Percentiles rank a stretch among this genome's conserved stretches.
Evolutionary conservation across 75 land plant genomes (phyloP).

Genomic region (Gnetum montanum): DNA sequence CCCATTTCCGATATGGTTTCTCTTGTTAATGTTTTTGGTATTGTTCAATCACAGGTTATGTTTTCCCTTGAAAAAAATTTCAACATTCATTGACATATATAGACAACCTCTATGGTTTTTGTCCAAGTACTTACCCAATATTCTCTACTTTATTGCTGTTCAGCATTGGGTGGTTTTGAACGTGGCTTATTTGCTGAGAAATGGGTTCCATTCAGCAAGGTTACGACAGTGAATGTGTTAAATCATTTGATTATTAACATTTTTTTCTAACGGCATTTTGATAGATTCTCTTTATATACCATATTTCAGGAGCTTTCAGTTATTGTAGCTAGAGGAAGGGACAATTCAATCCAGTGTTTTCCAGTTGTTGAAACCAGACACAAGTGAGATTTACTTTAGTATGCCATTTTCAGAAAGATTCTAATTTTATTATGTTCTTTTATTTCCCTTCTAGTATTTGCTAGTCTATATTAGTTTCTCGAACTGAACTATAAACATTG

Average conservation of each 20-base stretch:
- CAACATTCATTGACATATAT: too few relatives aligned
- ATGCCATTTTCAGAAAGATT: background rate
- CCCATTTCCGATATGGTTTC: too few relatives aligned
- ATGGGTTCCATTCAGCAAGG: constrained; percentile 96
- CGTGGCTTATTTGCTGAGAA: constrained; percentile 87
- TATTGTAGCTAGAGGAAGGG: constrained; percentile 86
- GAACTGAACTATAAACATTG: background rate
- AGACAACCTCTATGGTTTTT: too few relatives aligned
- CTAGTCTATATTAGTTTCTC: background rate
- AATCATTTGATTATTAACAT: background rate
- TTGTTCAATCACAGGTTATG: too few relatives aligned
- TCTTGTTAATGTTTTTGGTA: too few relatives aligned
- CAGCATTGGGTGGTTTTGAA: constrained; percentile 86
- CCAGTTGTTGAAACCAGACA: constrained; percentile 95
- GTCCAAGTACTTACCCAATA: too few relatives aligned
- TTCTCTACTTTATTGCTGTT: constrained; percentile 8
- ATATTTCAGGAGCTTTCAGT: constrained; percentile 72
- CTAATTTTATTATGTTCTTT: background rate
- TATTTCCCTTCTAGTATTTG: background rate
- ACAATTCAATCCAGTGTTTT: constrained; percentile 51
- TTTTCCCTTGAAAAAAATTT: too few relatives aligned
- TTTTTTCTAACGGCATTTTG: background rate
- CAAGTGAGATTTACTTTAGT: constrained; percentile 30
- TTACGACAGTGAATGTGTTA: constrained; percentile 5
- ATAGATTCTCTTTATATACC: background rate